Evolutionary conservation across 768 basidiomycete species (phyloP).

Genomic region (Boletus huronensis): DNA sequence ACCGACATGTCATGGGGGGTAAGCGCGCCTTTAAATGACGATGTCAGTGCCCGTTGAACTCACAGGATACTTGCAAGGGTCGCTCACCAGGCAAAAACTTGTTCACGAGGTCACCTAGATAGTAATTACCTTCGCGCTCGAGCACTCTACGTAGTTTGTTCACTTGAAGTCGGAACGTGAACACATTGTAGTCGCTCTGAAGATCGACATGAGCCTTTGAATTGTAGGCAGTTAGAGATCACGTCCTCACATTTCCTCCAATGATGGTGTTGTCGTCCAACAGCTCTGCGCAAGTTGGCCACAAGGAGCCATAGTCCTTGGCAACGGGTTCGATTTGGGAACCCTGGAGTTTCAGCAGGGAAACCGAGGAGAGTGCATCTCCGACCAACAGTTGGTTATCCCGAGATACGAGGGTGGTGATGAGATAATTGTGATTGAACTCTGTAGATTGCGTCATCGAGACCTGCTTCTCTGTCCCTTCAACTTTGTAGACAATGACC

Average conservation of each 20-base stretch:
- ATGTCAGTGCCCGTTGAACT: neutral
- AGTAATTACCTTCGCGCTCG: conserved; percentile 65
- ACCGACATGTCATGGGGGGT: conserved; percentile 42
- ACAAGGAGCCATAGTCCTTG: conserved; percentile 72
- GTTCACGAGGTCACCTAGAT: conserved; percentile 74
- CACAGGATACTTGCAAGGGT: neutral
- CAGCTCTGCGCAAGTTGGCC: conserved; percentile 66
- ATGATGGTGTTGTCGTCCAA: conserved; percentile 55
- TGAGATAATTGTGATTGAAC: conserved; percentile 84
- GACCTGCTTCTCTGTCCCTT: conserved; percentile 32
- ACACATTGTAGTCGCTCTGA: conserved; percentile 68
- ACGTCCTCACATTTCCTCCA: conserved; percentile 64
- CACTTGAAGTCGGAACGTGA: conserved; percentile 53
- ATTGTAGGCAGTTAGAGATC: conserved; percentile 4
- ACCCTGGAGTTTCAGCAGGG: conserved; percentile 53
- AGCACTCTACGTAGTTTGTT: conserved; percentile 44
- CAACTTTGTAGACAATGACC: conserved; percentile 48
- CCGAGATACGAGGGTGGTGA: conserved; percentile 60
- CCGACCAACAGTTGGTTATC: conserved; percentile 61
- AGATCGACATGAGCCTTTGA: conserved; percentile 6
- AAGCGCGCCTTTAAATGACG: conserved; percentile 52
- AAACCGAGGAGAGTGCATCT: conserved; percentile 78
- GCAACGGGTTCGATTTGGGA: conserved; percentile 52
- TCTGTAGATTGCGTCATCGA: conserved; percentile 40
- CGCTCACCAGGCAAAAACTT: conserved; percentile 64